Evolutionary conservation across 75 land plant genomes (phyloP), one percentile per base, ranked within the genome.

Genomic region (Selaginella moellendorffii): DNA sequence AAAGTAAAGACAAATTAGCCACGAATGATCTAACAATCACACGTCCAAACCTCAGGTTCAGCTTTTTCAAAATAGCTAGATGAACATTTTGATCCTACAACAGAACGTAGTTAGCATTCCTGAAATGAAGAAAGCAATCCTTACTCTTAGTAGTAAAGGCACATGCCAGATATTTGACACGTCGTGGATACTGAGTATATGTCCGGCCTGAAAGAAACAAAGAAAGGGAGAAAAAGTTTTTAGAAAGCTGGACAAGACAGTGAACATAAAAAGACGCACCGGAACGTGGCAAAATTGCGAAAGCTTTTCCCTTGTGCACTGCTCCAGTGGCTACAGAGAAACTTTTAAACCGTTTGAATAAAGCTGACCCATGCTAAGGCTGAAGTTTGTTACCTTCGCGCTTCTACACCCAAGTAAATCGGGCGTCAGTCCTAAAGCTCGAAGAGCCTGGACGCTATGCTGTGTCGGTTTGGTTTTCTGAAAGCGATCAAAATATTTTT

Each of bases 401-500:
- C 86, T 81, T 28, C 97, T 87, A 59, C 97, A 91, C 19, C 88
- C 93, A 31, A 91, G 65, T 26, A 91, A 65, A 69, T 91, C 69
- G 12, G 97, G 97, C 30, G 84, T 87, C 66, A 91, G 72, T 31
- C 97, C 97, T 63, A 85, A 66, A 28, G 83, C 88, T 69, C 97
- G 72, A 25, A 91, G 68, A 28, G 76, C 88, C 28, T 86, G 73
- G 1, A 91, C 97, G 77, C 96, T 88, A 63, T 91, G 97, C 60
- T 91, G 97, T 23, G 97, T 91, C 58, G 97, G 97, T 75, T 91
- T 91, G 24, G 97, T 91, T 85, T 91, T 91, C 97, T 91, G 76
- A 14, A 25, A 65, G 23, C 54, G 29, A 30, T 10, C n/a, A n/a
- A n/a, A n/a, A n/a, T n/a, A n/a, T n/a, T n/a, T n/a, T n/a, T n/a